phyloP scores from a whole-genome alignment of 345 rosid genomes.

The Microcos paniculata region DNA sequence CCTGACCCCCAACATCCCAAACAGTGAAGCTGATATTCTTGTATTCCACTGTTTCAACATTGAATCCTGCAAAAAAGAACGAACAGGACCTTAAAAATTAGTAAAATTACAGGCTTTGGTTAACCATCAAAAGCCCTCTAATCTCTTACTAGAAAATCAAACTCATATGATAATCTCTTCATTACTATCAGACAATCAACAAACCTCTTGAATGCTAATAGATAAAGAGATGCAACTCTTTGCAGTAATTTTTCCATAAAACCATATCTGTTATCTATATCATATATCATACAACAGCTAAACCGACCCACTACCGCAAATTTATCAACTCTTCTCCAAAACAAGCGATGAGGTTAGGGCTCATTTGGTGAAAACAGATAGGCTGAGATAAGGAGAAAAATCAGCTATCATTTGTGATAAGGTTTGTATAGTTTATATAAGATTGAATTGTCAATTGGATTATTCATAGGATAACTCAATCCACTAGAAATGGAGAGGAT shows the following conservation, averaged over 20 bases:
- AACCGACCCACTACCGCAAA: background rate
- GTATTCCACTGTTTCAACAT: conserved; percentile 92
- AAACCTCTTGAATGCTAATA: background rate
- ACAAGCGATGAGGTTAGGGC: too few species aligned
- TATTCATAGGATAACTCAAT: too few species aligned
- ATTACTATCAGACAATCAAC: background rate
- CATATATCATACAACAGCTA: too few species aligned
- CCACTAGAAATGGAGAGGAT: too few species aligned
- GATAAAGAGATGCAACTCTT: background rate
- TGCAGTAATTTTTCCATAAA: background rate
- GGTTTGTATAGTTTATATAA: too few species aligned
- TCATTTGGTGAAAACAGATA: too few species aligned
- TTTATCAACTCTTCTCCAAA: background rate
- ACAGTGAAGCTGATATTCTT: conserved; percentile 89
- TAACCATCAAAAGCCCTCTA: background rate
- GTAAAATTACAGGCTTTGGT: background rate
- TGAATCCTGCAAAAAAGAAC: conserved; percentile 53
- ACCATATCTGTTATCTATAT: too few species aligned
- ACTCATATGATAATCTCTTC: background rate
- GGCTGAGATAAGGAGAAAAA: too few species aligned
- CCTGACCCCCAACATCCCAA: conserved; percentile 97
- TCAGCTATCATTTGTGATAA: too few species aligned
- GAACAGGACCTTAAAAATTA: background rate
- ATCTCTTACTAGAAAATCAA: background rate
- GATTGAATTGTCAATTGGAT: too few species aligned